These are phyloP conservation scores for Hypoxylon rubiginosum DNA, from an alignment of 2,329 filamentous ascomycete species.

Conservation along the genomic window DNA sequence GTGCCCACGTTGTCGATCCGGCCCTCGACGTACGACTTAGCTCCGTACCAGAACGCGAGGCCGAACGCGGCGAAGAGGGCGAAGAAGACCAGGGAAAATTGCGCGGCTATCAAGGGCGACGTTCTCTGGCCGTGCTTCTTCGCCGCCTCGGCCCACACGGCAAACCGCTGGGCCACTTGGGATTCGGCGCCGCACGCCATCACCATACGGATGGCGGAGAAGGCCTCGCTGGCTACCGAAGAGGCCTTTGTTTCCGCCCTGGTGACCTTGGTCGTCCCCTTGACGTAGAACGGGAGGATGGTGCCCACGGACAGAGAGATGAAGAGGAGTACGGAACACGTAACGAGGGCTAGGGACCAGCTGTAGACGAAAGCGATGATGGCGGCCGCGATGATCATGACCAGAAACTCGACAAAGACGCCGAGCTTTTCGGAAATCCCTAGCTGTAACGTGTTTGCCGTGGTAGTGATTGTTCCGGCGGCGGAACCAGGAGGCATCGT, in stretches of 20 bases:
- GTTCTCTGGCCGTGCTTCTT: conserved; percentile 63
- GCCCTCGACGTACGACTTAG: conserved; percentile 62
- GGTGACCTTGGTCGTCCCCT: conserved; percentile 61
- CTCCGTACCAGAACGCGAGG: conserved; percentile 74
- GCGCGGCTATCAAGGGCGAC: conserved; percentile 64
- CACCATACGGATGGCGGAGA: conserved; percentile 72
- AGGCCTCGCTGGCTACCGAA: conserved; percentile 71
- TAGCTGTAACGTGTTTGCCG: conserved; percentile 73
- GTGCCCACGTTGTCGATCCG: conserved; percentile 64
- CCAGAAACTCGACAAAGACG: conserved; percentile 67
- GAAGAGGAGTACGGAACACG: conserved; percentile 68
- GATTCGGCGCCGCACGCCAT: conserved; percentile 72
- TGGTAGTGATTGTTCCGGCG: conserved; percentile 73
- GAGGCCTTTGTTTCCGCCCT: conserved; percentile 69
- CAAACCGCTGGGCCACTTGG: conserved; percentile 66
- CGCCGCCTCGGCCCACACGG: conserved; percentile 67
- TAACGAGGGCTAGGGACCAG: conserved; percentile 72
- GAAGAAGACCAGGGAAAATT: conserved; percentile 70
- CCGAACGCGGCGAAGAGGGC: conserved; percentile 66
- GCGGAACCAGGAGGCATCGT: conserved; percentile 73
- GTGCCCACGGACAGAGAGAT: conserved; percentile 63
- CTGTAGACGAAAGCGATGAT: conserved; percentile 69
- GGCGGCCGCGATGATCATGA: conserved; percentile 66
- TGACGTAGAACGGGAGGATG: conserved; percentile 69
- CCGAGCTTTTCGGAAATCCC: conserved; percentile 75